Conservation (phyloP, 2,329 filamentous ascomycete genomes). For the Aspergillus thermomutatus region DNA sequence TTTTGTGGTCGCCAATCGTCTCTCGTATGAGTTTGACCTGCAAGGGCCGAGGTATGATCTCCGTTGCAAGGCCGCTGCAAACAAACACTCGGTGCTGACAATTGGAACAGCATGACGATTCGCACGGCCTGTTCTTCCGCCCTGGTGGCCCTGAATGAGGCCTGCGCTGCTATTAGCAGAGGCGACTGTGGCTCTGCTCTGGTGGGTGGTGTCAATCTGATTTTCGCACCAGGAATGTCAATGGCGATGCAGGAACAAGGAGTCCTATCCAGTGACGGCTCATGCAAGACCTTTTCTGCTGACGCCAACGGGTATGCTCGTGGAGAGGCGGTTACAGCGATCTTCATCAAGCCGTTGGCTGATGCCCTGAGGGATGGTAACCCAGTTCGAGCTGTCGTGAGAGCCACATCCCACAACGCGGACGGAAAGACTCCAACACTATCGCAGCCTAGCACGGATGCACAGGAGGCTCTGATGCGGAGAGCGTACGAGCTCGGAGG, state of each 20-base stretch:
- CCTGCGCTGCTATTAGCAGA: conserved; percentile 20
- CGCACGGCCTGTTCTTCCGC: conserved; percentile 38
- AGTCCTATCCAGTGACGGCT: conserved; percentile 30
- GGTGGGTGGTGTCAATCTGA: conserved; percentile 33
- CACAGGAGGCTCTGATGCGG: conserved; percentile 14
- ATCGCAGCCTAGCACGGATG: conserved; percentile 7
- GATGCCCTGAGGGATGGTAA: too few relatives aligned
- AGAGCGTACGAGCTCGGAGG: conserved; percentile 1
- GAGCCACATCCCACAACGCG: conserved; percentile 9
- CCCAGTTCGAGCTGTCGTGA: conserved; percentile 18
- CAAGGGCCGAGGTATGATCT: conserved; percentile 19
- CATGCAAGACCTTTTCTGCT: conserved; percentile 24
- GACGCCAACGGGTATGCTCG: conserved; percentile 29
- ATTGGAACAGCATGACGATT: conserved; percentile 14
- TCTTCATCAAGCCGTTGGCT: too few relatives aligned
- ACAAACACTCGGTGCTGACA: neutral
- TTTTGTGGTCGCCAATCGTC: conserved; percentile 24
- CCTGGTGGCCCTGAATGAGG: conserved; percentile 26
- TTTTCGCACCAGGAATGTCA: conserved; percentile 25
- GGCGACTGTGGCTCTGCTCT: conserved; percentile 22
- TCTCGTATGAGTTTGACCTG: conserved; percentile 26
- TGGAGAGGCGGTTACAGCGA: conserved; percentile 12
- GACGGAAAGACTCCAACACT: conserved; percentile 11
- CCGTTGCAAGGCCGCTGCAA: too few relatives aligned
- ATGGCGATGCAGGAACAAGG: conserved; percentile 29